These are phyloP conservation scores for Atalantia buxifolia DNA, from an alignment of 345 rosid species.

Conservation along the genomic window DNA sequence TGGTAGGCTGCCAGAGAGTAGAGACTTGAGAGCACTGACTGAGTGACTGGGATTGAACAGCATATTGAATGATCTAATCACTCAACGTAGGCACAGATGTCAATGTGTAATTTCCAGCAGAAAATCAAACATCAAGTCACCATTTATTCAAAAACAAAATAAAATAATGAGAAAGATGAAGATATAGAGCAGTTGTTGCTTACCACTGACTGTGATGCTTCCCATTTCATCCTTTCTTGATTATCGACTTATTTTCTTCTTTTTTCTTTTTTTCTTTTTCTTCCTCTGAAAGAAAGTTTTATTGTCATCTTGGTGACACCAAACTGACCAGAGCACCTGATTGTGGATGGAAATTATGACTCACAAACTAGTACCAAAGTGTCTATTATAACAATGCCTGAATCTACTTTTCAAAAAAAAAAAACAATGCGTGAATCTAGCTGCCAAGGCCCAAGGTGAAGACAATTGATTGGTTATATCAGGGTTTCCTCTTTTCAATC, in stretches of 20 bases:
- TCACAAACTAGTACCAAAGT: background rate
- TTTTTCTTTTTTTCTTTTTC: background rate
- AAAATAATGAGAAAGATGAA: background rate
- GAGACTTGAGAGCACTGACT: background rate
- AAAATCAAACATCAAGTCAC: background rate
- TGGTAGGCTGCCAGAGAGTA: background rate
- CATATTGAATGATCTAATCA: background rate
- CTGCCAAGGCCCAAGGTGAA: background rate
- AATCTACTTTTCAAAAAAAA: too few species aligned
- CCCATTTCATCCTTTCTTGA: background rate
- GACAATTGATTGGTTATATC: slow-evolving; percentile 9
- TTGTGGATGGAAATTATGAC: background rate
- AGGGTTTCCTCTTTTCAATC: background rate
- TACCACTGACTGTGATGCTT: background rate
- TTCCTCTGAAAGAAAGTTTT: background rate
- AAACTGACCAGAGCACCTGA: background rate
- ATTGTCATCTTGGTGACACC: background rate
- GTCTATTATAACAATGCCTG: background rate
- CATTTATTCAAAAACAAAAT: background rate
- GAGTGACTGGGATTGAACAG: background rate
- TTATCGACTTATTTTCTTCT: background rate
- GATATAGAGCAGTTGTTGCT: background rate
- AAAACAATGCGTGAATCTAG: background rate
- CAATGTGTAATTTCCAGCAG: background rate
- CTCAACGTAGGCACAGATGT: background rate